Base-by-base conservation (phyloP, 179 eudicot genomes). In the Silene coronaria region DNA sequence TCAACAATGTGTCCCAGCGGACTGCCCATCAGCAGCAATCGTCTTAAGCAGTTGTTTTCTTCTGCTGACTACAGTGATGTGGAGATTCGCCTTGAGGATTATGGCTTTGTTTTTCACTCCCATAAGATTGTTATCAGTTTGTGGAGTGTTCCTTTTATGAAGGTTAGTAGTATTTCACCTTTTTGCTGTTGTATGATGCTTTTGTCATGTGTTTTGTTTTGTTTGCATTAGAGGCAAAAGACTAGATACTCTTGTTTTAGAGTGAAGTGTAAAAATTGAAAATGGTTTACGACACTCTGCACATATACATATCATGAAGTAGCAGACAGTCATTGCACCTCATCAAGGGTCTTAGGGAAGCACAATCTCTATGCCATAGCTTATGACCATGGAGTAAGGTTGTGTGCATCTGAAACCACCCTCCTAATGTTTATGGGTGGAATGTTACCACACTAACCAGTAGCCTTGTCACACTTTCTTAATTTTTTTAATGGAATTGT, bases 101-200 rank as follows among this genome's bases (percentile, higher is more conserved):
- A 82, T 79, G 94, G 85, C 26, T 79, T 79, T 74, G 78, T 86
- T 73, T 83, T 83, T 71, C 77, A 75, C 69, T 84, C 89, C 27
- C 99, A 95, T 82, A 92, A 89, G 83, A 84, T 95, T 72, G 80
- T 95, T 27, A 89, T 95, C 71, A 84, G 95, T 74, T 78, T 87
- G 79, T 90, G 99, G 99, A 92, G 99, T 84, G 55, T 84, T 77
- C 99, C 99, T 24, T 89, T 95, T 78, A 80, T 82, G 74, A 95
- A 95, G 97, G 97, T 92, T 81, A 82, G 84, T 53, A 36, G 77
- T 27, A 16, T 22, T 71, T 27, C 36, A 28, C 23, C 9, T 14
- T 68, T 66, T 19, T 45, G 17, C 3, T 11, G 60, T 57, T 70
- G 7, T 42, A n/a, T 67, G 58, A 13, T 38, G 11, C 46, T 17